Evolutionary conservation across 2,329 filamentous ascomycete species (phyloP).

Genomic region (Didymella exigua): DNA sequence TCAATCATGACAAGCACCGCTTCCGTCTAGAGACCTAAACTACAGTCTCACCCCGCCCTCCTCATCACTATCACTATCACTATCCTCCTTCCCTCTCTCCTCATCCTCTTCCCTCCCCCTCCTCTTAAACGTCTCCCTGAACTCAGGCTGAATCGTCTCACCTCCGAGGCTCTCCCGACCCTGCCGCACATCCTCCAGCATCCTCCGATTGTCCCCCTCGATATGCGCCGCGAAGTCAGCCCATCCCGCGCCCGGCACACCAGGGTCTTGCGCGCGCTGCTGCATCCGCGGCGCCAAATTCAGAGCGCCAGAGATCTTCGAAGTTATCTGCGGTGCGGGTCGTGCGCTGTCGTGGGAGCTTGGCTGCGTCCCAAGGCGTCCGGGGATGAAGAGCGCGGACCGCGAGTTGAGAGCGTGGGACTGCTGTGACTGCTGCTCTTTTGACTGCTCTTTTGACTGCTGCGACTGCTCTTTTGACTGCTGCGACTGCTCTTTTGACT

Average conservation of each 20-base stretch:
- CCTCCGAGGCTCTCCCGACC: background rate
- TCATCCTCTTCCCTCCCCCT: too few species aligned
- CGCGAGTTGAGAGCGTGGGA: background rate
- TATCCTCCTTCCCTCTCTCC: background rate
- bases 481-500: too few species aligned
- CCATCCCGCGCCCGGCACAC: background rate
- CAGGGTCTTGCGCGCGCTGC: too few species aligned
- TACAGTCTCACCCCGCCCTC: background rate
- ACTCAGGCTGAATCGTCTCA: conserved; percentile 3
- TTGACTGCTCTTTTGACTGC: background rate
- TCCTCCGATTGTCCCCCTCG: conserved; percentile 1
- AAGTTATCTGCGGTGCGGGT: background rate
- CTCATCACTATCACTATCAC: background rate
- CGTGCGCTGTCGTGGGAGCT: background rate
- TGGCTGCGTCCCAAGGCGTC: background rate
- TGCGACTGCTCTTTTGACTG: background rate
- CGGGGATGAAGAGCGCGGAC: background rate
- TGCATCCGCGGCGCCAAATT: too few species aligned
- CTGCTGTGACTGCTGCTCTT: background rate
- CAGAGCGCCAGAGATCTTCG: too few species aligned
- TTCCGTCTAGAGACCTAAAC: too few species aligned
- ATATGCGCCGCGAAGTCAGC: conserved; percentile 8
- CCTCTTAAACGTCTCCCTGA: conserved; percentile 13
- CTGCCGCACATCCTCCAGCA: background rate
- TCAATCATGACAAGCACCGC: too few species aligned